Evolutionary conservation across 306 rosid genomes (phyloP).

Genomic region (Astragalus membranaceus): DNA sequence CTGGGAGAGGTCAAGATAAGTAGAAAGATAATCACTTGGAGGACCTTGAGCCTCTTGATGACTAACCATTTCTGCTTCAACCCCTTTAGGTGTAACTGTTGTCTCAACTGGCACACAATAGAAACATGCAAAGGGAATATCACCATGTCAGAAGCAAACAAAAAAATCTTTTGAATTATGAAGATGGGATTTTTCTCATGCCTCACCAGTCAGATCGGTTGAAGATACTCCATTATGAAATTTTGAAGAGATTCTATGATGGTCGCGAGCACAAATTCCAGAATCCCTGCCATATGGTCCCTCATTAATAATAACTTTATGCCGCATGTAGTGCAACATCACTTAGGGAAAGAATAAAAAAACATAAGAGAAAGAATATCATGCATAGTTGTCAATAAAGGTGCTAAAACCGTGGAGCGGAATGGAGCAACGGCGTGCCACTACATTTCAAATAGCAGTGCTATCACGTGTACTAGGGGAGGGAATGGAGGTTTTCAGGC

Average conservation of each 20-base stretch:
- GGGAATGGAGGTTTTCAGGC: too few species aligned
- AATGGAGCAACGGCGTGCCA: too few species aligned
- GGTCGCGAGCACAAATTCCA: conserved; percentile 25
- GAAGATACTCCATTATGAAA: conserved; percentile 31
- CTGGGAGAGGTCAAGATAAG: conserved; percentile 54
- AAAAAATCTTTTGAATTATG: background rate
- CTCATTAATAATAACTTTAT: conserved; percentile 16
- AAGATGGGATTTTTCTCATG: background rate
- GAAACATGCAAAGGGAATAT: conserved; percentile 9
- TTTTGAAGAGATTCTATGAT: conserved; percentile 21
- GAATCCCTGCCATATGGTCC: conserved; percentile 33
- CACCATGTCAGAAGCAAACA: conserved; percentile 18
- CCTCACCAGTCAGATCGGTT: conserved; percentile 37
- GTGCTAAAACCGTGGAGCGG: too few species aligned
- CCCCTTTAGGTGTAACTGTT: conserved; percentile 34
- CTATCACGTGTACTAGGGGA: too few species aligned
- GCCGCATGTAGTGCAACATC: background rate
- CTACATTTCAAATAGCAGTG: too few species aligned
- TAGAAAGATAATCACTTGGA: conserved; percentile 24
- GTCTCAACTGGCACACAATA: conserved; percentile 20
- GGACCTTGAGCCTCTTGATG: conserved; percentile 31
- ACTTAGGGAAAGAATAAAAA: background rate
- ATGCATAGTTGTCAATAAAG: too few species aligned
- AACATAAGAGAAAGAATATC: background rate
- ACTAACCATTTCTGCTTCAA: conserved; percentile 38